phyloP scores from a whole-genome alignment of 1,139 yeast species.

The Groenewaldozyma sp. region DNA sequence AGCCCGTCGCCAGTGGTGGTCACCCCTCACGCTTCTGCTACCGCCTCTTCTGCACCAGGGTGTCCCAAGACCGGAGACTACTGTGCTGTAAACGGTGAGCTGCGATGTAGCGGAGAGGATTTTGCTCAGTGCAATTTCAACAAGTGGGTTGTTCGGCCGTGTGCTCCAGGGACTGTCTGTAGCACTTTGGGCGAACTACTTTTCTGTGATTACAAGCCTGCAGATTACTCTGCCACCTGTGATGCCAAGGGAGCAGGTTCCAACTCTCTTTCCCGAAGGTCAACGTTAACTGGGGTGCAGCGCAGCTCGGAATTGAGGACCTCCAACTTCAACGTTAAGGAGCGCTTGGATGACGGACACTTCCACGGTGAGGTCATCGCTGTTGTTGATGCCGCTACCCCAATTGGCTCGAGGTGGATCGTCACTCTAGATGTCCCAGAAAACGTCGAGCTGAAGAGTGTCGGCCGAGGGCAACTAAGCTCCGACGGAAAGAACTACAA shows the following conservation, averaged over 20 bases:
- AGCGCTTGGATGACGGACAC: slow-evolving; percentile 2
- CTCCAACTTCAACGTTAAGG: slow-evolving; percentile 1
- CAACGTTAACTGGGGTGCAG: neutral
- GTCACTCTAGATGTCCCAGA: slow-evolving; percentile 1
- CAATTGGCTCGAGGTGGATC: slow-evolving; percentile 4
- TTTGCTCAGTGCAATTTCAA: slow-evolving; percentile 44
- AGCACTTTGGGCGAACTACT: slow-evolving; percentile 15
- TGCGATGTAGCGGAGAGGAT: slow-evolving; percentile 40
- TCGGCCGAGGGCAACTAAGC: slow-evolving; percentile 3
- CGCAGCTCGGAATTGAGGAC: neutral
- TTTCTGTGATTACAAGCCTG: slow-evolving; percentile 9
- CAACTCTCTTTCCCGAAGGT: slow-evolving; percentile 4
- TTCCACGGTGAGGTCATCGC: slow-evolving; percentile 4
- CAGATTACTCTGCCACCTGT: slow-evolving; percentile 2
- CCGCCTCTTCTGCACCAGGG: neutral
- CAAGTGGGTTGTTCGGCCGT: slow-evolving; percentile 39
- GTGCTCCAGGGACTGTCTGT: slow-evolving; percentile 48
- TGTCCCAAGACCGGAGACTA: slow-evolving; percentile 8
- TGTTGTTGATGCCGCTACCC: slow-evolving; percentile 1
- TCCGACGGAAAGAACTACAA: slow-evolving; percentile 1
- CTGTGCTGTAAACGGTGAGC: slow-evolving; percentile 37
- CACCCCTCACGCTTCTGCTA: neutral
- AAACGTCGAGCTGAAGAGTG: neutral
- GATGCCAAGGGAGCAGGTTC: slow-evolving; percentile 2
- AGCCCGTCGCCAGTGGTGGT: no score